Evolutionary conservation across 768 basidiomycete species (phyloP).

Genomic region (Hydnomerulius pinastri): DNA sequence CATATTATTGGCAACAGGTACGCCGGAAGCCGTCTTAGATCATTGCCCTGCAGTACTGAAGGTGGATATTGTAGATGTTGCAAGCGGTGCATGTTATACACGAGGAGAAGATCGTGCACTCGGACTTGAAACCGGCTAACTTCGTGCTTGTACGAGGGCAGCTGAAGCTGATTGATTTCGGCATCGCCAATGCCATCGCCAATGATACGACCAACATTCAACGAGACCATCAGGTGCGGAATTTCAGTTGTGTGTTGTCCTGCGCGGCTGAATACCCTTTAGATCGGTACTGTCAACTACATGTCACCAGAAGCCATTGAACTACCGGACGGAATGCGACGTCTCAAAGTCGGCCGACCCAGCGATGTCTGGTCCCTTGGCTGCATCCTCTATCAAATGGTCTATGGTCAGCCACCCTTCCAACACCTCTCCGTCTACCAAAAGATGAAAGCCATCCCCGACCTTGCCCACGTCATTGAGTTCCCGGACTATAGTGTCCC

Average conservation of each 20-base stretch:
- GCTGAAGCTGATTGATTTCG: conserved; percentile 97
- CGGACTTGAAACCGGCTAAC: conserved; percentile 97
- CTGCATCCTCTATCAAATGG: conserved; percentile 98
- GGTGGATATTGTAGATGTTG: conserved; percentile 68
- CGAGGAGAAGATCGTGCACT: conserved; percentile 98
- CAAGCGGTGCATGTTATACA: conserved; percentile 99
- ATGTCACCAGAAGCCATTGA: conserved; percentile 99
- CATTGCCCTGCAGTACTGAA: neutral
- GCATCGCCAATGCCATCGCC: conserved; percentile 98
- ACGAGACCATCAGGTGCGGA: conserved; percentile 83
- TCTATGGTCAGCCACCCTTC: conserved; percentile 94
- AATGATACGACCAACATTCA: conserved; percentile 99
- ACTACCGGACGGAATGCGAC: conserved; percentile 79
- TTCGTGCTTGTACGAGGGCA: conserved; percentile 95
- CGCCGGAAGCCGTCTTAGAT: conserved; percentile 15
- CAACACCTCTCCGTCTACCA: conserved; percentile 78
- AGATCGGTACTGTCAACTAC: conserved; percentile 98
- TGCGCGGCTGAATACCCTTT: conserved; percentile 6
- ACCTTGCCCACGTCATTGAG: conserved; percentile 72
- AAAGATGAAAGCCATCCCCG: conserved; percentile 95
- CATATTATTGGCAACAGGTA: conserved; percentile 97
- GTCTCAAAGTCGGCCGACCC: conserved; percentile 92
- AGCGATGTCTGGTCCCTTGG: conserved; percentile 98
- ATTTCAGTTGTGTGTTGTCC: neutral
- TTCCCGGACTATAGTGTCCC: conserved; percentile 69